These are phyloP conservation scores for Fusarium sp. DNA, from an alignment of 2,329 filamentous ascomycete species.

Conservation along the genomic window DNA sequence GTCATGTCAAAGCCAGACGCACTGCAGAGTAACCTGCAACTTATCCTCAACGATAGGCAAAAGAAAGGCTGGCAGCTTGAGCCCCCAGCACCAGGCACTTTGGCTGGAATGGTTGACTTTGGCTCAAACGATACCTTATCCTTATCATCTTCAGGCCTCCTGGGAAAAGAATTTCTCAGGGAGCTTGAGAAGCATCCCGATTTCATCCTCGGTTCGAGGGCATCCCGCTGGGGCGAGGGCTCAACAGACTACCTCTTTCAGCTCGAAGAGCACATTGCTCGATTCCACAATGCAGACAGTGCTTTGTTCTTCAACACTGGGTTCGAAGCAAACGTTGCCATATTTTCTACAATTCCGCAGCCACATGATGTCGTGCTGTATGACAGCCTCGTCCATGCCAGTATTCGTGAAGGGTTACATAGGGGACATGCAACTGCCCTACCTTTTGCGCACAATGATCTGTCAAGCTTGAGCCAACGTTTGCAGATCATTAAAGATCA, in stretches of 20 bases:
- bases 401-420: not conserved
- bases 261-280: constrained; percentile 1
- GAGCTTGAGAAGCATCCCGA: not conserved
- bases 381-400: not conserved
- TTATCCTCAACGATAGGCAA: not conserved
- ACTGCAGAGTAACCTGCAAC: not conserved
- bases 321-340: constrained; percentile 7
- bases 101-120: not conserved
- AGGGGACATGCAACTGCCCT: not conserved
- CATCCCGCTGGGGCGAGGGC: constrained; percentile 9
- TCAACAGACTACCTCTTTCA: constrained; percentile 1
- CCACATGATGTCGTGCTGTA: not conserved
- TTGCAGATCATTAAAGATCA: not conserved
- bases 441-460: not conserved
- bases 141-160: constrained; percentile 2
- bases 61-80: constrained; percentile 1
- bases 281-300: not conserved
- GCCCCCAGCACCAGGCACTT: not conserved
- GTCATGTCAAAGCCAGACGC: not conserved
- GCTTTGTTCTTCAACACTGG: constrained; percentile 8
- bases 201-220: constrained; percentile 1
- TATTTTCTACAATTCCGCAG: not conserved
- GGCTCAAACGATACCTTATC: constrained; percentile 12
- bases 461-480: not conserved
- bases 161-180: not conserved